Percentiles rank a stretch among this genome's conserved stretches.
These are phyloP conservation scores for Crepidotus variabilis DNA, from an alignment of 768 basidiomycete genomes.

Conservation along the genomic window DNA sequence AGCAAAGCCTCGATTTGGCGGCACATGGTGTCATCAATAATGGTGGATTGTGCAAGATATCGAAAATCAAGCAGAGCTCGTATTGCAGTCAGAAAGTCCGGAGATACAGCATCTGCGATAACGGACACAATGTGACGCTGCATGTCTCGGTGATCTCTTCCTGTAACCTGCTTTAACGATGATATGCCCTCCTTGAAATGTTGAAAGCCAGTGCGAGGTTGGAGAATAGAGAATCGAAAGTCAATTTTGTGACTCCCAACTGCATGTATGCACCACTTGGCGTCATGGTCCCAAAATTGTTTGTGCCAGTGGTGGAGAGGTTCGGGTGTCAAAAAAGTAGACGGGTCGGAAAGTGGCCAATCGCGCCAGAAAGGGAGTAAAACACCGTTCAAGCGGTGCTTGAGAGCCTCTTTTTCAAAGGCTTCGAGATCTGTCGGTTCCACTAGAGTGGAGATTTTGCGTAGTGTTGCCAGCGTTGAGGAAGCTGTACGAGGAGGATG, in stretches of 20 bases:
- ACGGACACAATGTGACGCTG: constrained; percentile 30
- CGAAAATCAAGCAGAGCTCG: constrained; percentile 32
- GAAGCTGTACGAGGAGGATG: constrained; percentile 20
- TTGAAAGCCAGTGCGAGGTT: constrained; percentile 28
- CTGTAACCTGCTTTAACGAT: constrained; percentile 37
- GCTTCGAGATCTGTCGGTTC: constrained; percentile 21
- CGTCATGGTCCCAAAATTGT: constrained; percentile 34
- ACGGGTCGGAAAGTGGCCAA: constrained; percentile 29
- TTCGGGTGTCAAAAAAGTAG: constrained; percentile 30
- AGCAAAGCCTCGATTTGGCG: constrained; percentile 19
- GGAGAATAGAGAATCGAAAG: constrained; percentile 32
- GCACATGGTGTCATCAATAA: constrained; percentile 18
- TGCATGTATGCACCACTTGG: constrained; percentile 31
- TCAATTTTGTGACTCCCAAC: constrained; percentile 30
- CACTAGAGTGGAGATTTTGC: neutral
- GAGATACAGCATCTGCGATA: constrained; percentile 28
- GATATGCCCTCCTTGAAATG: constrained; percentile 37
- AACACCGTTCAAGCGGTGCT: constrained; percentile 25
- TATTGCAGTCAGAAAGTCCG: constrained; percentile 26
- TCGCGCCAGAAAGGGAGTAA: constrained; percentile 34
- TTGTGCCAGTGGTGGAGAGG: constrained; percentile 36
- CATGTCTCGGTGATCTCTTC: constrained; percentile 33
- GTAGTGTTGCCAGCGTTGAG: constrained; percentile 17
- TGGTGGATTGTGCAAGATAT: constrained; percentile 28
- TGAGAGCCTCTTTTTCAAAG: constrained; percentile 20